Conservation (phyloP, 768 basidiomycete species). For the Hydnum rufescens region DNA sequence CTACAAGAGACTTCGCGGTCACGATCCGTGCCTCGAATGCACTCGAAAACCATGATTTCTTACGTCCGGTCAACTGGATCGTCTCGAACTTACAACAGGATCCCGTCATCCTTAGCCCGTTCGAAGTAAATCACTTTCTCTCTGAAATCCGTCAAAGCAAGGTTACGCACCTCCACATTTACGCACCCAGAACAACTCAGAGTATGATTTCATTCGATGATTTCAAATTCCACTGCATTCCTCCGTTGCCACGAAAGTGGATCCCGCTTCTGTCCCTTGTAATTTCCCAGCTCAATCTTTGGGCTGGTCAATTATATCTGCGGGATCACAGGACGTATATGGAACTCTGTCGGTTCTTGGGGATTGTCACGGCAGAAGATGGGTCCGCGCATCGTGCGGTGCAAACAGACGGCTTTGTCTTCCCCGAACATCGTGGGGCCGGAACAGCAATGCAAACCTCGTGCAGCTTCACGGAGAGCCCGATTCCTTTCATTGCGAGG, state of each 20-base stretch:
- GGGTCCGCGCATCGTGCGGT: neutral
- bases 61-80: conserved; percentile 27
- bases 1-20: neutral
- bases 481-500: neutral
- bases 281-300: conserved; percentile 1
- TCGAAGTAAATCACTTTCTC: conserved; percentile 23
- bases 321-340: neutral
- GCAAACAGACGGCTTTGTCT: neutral
- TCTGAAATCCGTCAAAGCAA: conserved; percentile 20
- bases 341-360: neutral
- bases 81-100: conserved; percentile 9
- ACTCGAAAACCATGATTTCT: conserved; percentile 14
- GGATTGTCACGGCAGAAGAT: neutral
- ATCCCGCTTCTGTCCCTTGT: neutral
- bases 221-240: conserved; percentile 18
- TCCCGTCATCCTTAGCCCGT: conserved; percentile 22
- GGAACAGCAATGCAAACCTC: neutral
- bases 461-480: neutral
- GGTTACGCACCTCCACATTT: neutral
- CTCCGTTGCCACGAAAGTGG: neutral
- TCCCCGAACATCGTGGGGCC: neutral
- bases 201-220: conserved; percentile 17
- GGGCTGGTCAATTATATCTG: conserved; percentile 1
- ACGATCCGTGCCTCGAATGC: neutral
- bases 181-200: conserved; percentile 2